These are phyloP conservation scores for Perkinsela sp. DNA, from an alignment of 208 protist genomes.

Conservation along the genomic window DNA sequence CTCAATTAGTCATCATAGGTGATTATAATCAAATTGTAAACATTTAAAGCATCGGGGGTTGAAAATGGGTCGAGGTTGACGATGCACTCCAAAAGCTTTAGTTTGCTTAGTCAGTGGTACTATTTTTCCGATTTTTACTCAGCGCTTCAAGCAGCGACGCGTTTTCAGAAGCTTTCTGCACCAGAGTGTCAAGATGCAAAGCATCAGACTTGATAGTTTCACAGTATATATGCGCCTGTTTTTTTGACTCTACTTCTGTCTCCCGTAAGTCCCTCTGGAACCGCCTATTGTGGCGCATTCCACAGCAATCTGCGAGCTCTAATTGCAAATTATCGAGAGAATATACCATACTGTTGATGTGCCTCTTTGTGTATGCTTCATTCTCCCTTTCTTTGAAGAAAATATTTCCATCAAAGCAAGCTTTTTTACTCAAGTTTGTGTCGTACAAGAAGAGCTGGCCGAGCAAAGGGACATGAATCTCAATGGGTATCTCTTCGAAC, in stretches of 20 bases:
- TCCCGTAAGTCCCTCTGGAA: not conserved
- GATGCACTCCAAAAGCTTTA: no score
- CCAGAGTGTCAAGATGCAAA: not conserved
- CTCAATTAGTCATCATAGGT: no score
- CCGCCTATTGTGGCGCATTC: not conserved
- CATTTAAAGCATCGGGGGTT: no score
- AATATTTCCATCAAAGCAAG: not conserved
- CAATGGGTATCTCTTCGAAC: not conserved
- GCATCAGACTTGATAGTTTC: not conserved
- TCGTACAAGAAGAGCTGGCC: not conserved
- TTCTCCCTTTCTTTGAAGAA: not conserved
- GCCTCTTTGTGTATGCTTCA: not conserved
- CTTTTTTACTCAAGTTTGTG: not conserved
- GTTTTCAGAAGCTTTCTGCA: not conserved
- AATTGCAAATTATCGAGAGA: not conserved
- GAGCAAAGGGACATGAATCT: not conserved
- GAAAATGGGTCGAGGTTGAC: no score
- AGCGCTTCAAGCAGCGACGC: not conserved
- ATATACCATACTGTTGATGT: not conserved
- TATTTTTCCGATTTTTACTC: not conserved
- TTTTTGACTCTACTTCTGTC: not conserved
- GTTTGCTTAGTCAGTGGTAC: no score
- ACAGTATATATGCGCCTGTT: not conserved
- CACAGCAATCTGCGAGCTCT: not conserved
- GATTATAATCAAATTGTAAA: no score